Conservation (phyloP, 2,329 filamentous ascomycete species). For the Passalora sequoiae region DNA sequence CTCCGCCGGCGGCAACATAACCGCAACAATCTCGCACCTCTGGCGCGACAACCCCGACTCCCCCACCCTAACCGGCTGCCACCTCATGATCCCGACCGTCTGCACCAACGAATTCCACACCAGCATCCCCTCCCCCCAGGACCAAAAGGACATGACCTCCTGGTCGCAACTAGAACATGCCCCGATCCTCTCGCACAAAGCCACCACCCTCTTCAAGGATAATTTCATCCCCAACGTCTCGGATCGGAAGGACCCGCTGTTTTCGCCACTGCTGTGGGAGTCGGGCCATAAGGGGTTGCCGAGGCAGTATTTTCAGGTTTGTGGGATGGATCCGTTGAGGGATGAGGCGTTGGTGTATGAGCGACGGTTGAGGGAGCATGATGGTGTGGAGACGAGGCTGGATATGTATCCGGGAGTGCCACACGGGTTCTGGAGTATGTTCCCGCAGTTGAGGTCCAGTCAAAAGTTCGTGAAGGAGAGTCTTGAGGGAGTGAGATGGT, state of each 20-base stretch:
- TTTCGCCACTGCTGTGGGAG: conserved; percentile 28
- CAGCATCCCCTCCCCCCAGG: too few species aligned
- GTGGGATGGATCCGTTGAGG: conserved; percentile 45
- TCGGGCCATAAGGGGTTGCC: conserved; percentile 38
- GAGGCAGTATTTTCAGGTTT: conserved; percentile 46
- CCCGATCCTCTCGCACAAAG: conserved; percentile 24
- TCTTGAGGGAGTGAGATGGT: conserved; percentile 28
- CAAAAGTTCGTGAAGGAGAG: conserved; percentile 30
- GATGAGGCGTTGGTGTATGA: conserved; percentile 49
- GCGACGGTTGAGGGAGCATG: conserved; percentile 36
- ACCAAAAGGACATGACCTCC: conserved; percentile 40
- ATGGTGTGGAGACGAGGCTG: conserved; percentile 39
- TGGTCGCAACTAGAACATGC: conserved; percentile 29
- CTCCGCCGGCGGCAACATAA: conserved; percentile 44
- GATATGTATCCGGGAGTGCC: conserved; percentile 41
- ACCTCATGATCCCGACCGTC: conserved; percentile 45
- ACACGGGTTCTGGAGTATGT: conserved; percentile 40
- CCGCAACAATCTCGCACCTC: conserved; percentile 38
- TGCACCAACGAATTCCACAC: conserved; percentile 38
- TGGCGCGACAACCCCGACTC: conserved; percentile 39
- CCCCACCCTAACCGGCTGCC: conserved; percentile 43
- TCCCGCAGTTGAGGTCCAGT: conserved; percentile 24
- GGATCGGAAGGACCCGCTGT: conserved; percentile 28
- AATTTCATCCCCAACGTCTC: conserved; percentile 21
- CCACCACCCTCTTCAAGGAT: conserved; percentile 20